Percentiles rank a stretch among this genome's conserved stretches.
These are phyloP conservation scores for Citrus mangshanensis DNA, from an alignment of 345 rosid species.

Conservation along the genomic window DNA sequence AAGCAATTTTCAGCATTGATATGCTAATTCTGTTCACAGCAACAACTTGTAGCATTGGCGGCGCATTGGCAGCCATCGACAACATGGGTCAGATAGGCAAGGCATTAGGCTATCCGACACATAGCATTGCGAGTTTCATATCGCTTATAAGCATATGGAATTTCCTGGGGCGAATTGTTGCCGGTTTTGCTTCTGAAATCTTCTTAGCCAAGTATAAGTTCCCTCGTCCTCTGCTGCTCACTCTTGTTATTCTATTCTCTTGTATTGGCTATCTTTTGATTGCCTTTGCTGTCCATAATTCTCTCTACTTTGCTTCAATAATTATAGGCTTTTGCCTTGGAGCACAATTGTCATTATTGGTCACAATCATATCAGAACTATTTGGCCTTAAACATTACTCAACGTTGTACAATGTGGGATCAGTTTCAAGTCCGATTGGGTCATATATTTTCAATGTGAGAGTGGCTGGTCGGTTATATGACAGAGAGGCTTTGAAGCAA, in stretches of 20 bases:
- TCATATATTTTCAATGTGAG: conserved; percentile 43
- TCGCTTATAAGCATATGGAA: conserved; percentile 64
- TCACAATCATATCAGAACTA: conserved; percentile 51
- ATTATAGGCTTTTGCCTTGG: conserved; percentile 55
- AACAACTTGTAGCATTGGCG: conserved; percentile 46
- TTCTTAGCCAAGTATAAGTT: conserved; percentile 41
- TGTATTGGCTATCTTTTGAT: conserved; percentile 46
- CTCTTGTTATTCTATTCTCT: conserved; percentile 35
- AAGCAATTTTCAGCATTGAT: conserved; percentile 54
- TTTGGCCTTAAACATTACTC: conserved; percentile 57
- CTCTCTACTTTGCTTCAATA: conserved; percentile 47
- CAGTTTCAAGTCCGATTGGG: conserved; percentile 48
- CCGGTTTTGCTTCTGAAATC: conserved; percentile 49
- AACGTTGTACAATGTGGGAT: conserved; percentile 45
- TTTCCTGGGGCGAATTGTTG: conserved; percentile 42
- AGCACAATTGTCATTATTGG: conserved; percentile 45
- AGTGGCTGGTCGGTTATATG: conserved; percentile 51
- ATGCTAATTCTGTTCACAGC: conserved; percentile 50
- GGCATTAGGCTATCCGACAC: conserved; percentile 37
- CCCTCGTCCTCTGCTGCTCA: conserved; percentile 48
- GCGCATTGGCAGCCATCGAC: conserved; percentile 43
- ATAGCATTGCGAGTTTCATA: conserved; percentile 39
- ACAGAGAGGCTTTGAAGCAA: conserved; percentile 44
- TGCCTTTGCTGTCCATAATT: conserved; percentile 46
- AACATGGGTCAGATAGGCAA: conserved; percentile 46